phyloP scores from a whole-genome alignment of 2,329 filamentous ascomycete genomes.

The Colletotrichum graminicola region DNA sequence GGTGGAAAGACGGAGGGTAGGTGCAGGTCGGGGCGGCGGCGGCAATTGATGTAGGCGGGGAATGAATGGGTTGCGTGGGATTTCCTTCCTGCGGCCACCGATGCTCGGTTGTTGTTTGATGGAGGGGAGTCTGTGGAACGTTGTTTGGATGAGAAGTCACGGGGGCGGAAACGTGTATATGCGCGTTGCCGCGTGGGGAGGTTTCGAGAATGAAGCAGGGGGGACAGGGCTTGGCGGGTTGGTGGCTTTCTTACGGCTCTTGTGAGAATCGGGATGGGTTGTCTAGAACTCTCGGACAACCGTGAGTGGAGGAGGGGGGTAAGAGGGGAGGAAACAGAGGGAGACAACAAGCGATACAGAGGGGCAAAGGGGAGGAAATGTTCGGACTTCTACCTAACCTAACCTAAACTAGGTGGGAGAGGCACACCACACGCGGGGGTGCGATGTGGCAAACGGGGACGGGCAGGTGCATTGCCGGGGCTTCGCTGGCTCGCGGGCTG shows the following conservation, averaged over 20 bases:
- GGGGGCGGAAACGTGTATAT: background rate
- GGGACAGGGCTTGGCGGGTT: background rate
- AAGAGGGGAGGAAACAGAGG: background rate
- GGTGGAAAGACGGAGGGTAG: conserved; percentile 4
- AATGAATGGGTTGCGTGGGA: background rate
- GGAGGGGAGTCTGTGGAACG: background rate
- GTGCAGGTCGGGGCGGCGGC: conserved; percentile 5
- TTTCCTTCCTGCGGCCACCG: background rate
- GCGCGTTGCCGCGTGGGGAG: conserved; percentile 11
- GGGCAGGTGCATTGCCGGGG: conserved; percentile 10
- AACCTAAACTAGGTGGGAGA: too few relatives aligned
- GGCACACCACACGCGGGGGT: background rate
- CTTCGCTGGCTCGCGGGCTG: background rate
- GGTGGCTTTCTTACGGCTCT: background rate
- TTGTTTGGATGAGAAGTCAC: conserved; percentile 17
- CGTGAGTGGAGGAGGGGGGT: background rate
- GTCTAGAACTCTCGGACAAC: background rate
- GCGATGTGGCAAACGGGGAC: conserved; percentile 11
- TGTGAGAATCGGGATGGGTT: background rate
- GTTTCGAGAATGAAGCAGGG: background rate
- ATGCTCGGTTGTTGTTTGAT: conserved; percentile 2
- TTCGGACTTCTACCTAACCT: background rate
- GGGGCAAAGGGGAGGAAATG: background rate
- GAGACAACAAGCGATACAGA: background rate
- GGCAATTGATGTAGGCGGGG: background rate